Evolutionary conservation across 2,329 filamentous ascomycete species (phyloP).

Genomic region (Colletotrichum higginsianum): DNA sequence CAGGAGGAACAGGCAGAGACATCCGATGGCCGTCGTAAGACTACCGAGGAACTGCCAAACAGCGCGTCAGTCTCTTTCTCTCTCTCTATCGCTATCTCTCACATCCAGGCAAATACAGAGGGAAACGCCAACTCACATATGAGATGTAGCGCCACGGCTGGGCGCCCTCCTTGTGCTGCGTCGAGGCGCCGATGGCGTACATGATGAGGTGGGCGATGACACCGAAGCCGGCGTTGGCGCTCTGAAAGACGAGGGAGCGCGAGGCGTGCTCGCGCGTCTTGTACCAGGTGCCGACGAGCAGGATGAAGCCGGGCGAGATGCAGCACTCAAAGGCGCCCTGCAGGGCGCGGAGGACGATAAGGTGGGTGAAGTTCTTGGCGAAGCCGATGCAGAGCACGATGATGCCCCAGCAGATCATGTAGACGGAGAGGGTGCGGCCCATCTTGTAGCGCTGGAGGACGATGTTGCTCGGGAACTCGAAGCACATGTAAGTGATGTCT

Average conservation of each 20-base stretch:
- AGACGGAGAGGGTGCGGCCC: conserved; percentile 34
- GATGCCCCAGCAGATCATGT: conserved; percentile 49
- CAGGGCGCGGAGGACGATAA: conserved; percentile 53
- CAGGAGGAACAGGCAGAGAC: conserved; percentile 52
- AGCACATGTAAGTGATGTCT: conserved; percentile 50
- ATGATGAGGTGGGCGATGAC: conserved; percentile 54
- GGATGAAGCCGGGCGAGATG: conserved; percentile 56
- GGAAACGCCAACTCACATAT: conserved; percentile 46
- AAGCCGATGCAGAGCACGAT: conserved; percentile 56
- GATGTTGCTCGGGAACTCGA: conserved; percentile 52
- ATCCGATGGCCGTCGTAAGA: conserved; percentile 52
- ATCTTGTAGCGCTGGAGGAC: conserved; percentile 51
- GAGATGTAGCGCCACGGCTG: conserved; percentile 57
- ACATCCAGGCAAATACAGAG: not conserved
- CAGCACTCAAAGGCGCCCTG: conserved; percentile 57
- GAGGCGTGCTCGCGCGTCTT: conserved; percentile 53
- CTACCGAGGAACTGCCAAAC: conserved; percentile 51
- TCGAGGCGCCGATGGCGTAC: conserved; percentile 54
- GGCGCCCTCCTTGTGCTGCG: conserved; percentile 48
- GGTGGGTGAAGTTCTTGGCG: conserved; percentile 55
- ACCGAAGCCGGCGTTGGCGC: conserved; percentile 52
- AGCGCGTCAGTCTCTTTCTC: not conserved
- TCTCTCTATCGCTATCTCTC: too few relatives aligned
- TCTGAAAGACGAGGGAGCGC: conserved; percentile 33
- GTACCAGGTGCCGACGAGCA: conserved; percentile 56